Evolutionary conservation across 1,284 basidiomycete genomes (phyloP).

Genomic region (Heterobasidion irregulare): DNA sequence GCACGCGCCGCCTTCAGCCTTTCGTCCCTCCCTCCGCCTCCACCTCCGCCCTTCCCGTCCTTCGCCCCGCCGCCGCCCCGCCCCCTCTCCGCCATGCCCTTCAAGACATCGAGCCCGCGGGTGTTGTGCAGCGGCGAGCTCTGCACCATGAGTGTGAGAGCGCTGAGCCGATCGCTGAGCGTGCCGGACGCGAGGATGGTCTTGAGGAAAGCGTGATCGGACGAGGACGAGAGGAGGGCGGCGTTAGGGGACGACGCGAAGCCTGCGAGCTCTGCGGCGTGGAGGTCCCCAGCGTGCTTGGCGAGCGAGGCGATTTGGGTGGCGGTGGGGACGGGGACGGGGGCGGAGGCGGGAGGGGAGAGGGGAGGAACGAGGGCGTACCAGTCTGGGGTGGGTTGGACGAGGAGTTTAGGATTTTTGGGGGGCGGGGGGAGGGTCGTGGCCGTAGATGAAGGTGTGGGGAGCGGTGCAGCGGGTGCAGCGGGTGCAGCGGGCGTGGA

Average conservation of each 20-base stretch:
- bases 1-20: slow-evolving; percentile 85
- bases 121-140: slow-evolving; percentile 88
- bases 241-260: slow-evolving; percentile 28
- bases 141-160: slow-evolving; percentile 86
- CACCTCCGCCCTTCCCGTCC: slow-evolving; percentile 46
- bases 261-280: slow-evolving; percentile 44
- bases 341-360: slow-evolving; percentile 12
- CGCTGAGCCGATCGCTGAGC: slow-evolving; percentile 88
- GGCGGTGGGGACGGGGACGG: slow-evolving; percentile 27
- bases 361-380: slow-evolving; percentile 34
- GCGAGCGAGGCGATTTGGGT: slow-evolving; percentile 37
- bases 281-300: slow-evolving; percentile 41
- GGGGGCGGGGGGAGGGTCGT: not conserved
- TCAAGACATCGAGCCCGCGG: slow-evolving; percentile 71
- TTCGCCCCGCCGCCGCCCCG: slow-evolving; percentile 18
- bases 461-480: not conserved
- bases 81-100: slow-evolving; percentile 71
- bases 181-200: slow-evolving; percentile 86
- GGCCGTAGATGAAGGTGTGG: not conserved
- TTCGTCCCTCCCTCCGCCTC: slow-evolving; percentile 57
- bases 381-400: slow-evolving; percentile 54
- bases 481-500: not conserved
- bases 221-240: slow-evolving; percentile 32
- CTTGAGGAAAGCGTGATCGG: slow-evolving; percentile 76
- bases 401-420: slow-evolving; percentile 17